phyloP scores from a whole-genome alignment of 2,329 filamentous ascomycete species.

The Pseudopyricularia javanii region DNA sequence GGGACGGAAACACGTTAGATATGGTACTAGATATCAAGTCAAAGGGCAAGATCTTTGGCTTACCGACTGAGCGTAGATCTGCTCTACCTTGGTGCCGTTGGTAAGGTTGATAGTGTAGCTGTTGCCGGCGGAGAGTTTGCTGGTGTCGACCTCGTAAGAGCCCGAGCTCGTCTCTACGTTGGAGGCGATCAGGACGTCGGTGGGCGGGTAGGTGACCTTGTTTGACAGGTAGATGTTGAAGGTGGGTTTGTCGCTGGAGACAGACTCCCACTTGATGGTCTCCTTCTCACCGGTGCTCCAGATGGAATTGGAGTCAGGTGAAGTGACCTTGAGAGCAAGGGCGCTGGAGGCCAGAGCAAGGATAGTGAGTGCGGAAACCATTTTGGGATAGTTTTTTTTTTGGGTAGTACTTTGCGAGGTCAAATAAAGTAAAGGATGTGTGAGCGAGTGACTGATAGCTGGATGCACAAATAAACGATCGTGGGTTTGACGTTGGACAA shows the following conservation, averaged over 20 bases:
- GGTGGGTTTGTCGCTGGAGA: not conserved
- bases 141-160: not conserved
- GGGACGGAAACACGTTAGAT: not conserved
- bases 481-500: not conserved
- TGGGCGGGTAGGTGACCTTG: not conserved
- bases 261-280: not conserved
- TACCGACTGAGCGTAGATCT: not conserved
- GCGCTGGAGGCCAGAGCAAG: not conserved
- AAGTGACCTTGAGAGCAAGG: not conserved
- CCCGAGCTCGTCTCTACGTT: not conserved
- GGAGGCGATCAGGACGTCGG: not conserved
- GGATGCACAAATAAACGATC: not conserved
- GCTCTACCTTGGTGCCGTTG: not conserved
- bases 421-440: not conserved
- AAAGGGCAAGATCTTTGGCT: not conserved
- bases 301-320: not conserved
- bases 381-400: not conserved
- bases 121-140: not conserved
- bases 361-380: not conserved
- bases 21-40: not conserved
- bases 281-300: not conserved
- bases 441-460: not conserved
- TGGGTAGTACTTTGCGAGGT: not conserved
- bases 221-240: not conserved
- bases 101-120: not conserved